Evolutionary conservation across 345 rosid species (phyloP).

Genomic region (Corchorus olitorius): DNA sequence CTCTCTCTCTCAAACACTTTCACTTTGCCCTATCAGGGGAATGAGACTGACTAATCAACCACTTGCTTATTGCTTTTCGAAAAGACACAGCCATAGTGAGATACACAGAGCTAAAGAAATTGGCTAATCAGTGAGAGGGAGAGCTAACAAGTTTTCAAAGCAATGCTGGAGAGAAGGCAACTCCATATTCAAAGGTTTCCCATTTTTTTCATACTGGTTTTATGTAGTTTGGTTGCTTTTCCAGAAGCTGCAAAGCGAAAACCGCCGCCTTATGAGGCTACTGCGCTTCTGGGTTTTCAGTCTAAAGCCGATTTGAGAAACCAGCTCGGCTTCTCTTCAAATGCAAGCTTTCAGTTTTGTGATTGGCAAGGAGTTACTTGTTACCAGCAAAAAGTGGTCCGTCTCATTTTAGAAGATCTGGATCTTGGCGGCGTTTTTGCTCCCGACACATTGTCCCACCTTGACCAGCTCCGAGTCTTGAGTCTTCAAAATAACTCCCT

Average conservation of each 20-base stretch:
- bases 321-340: constrained; percentile 39
- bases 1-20: background rate
- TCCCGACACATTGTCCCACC: constrained; percentile 55
- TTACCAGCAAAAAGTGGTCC: constrained; percentile 48
- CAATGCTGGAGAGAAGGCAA: constrained; percentile 33
- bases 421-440: constrained; percentile 65
- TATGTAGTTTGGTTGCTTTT: constrained; percentile 20
- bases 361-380: constrained; percentile 80
- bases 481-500: constrained; percentile 84
- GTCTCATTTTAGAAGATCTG: constrained; percentile 56
- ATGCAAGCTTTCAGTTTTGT: constrained; percentile 47
- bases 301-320: constrained; percentile 64
- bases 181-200: constrained; percentile 16
- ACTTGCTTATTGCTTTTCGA: background rate
- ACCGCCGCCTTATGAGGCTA: constrained; percentile 47
- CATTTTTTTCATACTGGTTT: constrained; percentile 25
- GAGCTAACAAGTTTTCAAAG: constrained; percentile 8
- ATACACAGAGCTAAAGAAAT: background rate
- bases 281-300: constrained; percentile 66
- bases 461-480: constrained; percentile 88
- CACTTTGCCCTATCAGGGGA: background rate
- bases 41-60: constrained; percentile 12
- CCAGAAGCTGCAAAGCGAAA: constrained; percentile 18
- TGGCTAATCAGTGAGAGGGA: background rate
- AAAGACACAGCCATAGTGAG: background rate